phyloP scores from a whole-genome alignment of 495 filamentous ascomycete genomes.

The Daldinia loculata region DNA sequence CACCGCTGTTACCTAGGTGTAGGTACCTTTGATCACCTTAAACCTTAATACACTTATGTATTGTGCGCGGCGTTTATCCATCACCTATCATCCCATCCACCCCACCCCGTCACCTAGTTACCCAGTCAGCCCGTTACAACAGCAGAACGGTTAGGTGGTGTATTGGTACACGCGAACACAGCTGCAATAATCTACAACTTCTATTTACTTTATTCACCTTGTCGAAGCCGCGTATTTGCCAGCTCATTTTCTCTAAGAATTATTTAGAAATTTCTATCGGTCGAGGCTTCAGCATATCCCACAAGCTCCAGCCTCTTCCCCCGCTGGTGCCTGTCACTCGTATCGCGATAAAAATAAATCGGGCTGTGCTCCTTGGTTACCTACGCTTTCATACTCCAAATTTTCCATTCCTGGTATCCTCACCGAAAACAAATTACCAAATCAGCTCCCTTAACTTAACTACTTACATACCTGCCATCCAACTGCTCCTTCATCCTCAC shows the following conservation, averaged over 20 bases:
- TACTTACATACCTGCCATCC: neutral
- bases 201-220: slow-evolving; percentile 2
- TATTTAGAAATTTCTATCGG: neutral
- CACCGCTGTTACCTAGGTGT: neutral
- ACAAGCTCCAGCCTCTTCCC: neutral
- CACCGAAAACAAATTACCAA: slow-evolving; percentile 2
- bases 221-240: neutral
- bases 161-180: slow-evolving; percentile 11
- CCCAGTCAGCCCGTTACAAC: slow-evolving; percentile 19
- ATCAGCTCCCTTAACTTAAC: neutral
- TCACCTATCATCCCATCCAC: slow-evolving; percentile 3
- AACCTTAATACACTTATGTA: slow-evolving; percentile 6
- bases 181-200: neutral
- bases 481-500: neutral
- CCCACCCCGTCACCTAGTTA: slow-evolving; percentile 20
- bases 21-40: slow-evolving; percentile 2
- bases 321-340: neutral
- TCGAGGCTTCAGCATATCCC: neutral
- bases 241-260: neutral
- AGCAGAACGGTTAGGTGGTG: slow-evolving; percentile 17
- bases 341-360: slow-evolving; percentile 15
- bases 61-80: slow-evolving; percentile 5
- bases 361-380: neutral
- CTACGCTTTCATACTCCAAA: slow-evolving; percentile 2
- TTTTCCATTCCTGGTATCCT: neutral